These are phyloP conservation scores for Fomitopsis pinicola DNA, from an alignment of 1,284 basidiomycete species.

Conservation along the genomic window DNA sequence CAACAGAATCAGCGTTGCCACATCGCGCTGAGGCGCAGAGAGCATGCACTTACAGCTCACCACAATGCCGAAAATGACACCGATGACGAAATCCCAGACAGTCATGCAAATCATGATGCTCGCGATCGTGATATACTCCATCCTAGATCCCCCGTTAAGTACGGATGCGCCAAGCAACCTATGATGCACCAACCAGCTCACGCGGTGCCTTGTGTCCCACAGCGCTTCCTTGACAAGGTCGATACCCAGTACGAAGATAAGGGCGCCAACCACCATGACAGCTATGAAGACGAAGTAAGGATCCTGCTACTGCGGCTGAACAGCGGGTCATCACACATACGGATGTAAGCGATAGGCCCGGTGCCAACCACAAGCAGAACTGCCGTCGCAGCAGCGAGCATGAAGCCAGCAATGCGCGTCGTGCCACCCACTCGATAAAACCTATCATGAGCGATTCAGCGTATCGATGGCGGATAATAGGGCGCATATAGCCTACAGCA, in stretches of 20 bases:
- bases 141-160: conserved; percentile 29
- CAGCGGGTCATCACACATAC: conserved; percentile 45
- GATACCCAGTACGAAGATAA: conserved; percentile 94
- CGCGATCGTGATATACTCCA: conserved; percentile 74
- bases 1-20: background rate
- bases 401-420: conserved; percentile 79
- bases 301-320: background rate
- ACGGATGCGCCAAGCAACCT: conserved; percentile 7
- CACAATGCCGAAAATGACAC: conserved; percentile 89
- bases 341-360: conserved; percentile 83
- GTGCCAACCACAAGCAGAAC: conserved; percentile 81
- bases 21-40: too few species aligned
- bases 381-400: conserved; percentile 78
- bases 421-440: conserved; percentile 95
- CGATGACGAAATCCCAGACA: conserved; percentile 91
- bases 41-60: conserved; percentile 66
- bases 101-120: conserved; percentile 92
- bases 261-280: conserved; percentile 84
- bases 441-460: conserved; percentile 29
- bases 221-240: conserved; percentile 94
- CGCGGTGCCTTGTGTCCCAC: conserved; percentile 92
- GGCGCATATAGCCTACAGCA: conserved; percentile 53
- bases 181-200: conserved; percentile 61
- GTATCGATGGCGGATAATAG: too few species aligned
- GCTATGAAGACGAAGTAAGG: conserved; percentile 40